Evolutionary conservation across 495 filamentous ascomycete genomes (phyloP).

Genomic region (Neurospora intermedia): DNA sequence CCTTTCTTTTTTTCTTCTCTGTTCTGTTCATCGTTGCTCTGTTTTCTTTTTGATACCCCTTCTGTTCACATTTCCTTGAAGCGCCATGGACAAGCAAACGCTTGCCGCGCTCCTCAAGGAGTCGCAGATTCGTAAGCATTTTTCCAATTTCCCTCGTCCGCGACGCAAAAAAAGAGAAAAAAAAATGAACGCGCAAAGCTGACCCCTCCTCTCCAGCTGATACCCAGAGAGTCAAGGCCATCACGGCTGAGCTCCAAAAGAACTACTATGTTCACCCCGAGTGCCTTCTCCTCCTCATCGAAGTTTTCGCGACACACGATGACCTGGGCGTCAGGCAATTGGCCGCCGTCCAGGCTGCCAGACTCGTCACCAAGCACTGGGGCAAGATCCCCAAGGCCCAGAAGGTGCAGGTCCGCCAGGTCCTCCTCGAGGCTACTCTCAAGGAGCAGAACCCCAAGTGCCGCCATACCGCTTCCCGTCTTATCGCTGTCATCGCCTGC

Average conservation of each 20-base stretch:
- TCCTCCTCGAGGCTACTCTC: conserved; percentile 72
- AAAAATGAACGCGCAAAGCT: conserved; percentile 5
- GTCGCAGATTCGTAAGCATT: conserved; percentile 59
- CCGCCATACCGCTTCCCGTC: conserved; percentile 76
- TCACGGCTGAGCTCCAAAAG: conserved; percentile 81
- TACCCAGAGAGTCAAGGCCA: conserved; percentile 73
- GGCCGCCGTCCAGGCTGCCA: conserved; percentile 77
- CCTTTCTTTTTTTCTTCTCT: conserved; percentile 2
- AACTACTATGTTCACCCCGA: conserved; percentile 81
- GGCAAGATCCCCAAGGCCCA: conserved; percentile 41
- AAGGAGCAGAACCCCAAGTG: conserved; percentile 62
- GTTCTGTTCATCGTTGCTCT: conserved; percentile 1
- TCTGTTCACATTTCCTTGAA: conserved; percentile 4
- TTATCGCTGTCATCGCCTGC: conserved; percentile 78
- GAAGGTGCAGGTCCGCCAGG: conserved; percentile 68
- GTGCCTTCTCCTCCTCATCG: conserved; percentile 71
- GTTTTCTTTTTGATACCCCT: conserved; percentile 19
- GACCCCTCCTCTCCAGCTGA: conserved; percentile 42
- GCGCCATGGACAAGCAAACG: conserved; percentile 60
- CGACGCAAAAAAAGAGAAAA: neutral
- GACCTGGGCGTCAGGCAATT: conserved; percentile 68
- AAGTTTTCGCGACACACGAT: conserved; percentile 67
- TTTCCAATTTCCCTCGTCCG: conserved; percentile 9
- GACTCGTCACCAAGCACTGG: conserved; percentile 84
- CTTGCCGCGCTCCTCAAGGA: conserved; percentile 66